These are phyloP conservation scores for Otatea glauca DNA, from an alignment of 176 grass and related monocot species.

Conservation along the genomic window DNA sequence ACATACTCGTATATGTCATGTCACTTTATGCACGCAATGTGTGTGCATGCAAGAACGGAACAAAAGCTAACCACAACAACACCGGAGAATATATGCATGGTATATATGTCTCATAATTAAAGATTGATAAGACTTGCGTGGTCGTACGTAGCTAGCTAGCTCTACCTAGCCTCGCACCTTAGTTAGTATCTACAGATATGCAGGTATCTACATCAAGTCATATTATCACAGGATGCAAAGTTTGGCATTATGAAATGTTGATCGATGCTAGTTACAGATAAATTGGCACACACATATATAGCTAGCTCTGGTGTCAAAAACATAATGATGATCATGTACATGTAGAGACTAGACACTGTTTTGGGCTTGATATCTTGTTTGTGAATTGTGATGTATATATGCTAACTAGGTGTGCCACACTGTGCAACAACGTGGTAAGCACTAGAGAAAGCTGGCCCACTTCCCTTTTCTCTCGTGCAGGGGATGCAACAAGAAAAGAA, in stretches of 20 bases:
- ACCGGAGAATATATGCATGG: conserved; percentile 53
- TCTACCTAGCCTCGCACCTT: background rate
- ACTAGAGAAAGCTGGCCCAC: background rate
- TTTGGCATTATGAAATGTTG: background rate
- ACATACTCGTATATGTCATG: conserved; percentile 58
- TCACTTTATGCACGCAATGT: conserved; percentile 58
- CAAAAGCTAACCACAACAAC: conserved; percentile 59
- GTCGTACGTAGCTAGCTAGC: background rate
- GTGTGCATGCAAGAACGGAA: conserved; percentile 31
- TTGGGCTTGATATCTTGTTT: background rate
- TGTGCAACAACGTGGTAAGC: conserved; percentile 52
- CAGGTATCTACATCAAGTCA: background rate
- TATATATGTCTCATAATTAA: conserved; percentile 55
- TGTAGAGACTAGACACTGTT: background rate
- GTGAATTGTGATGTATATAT: background rate
- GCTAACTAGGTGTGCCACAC: background rate
- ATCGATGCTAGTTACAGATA: background rate
- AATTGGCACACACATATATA: background rate
- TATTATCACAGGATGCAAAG: background rate
- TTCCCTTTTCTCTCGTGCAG: conserved; percentile 53
- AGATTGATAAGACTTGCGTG: conserved; percentile 48
- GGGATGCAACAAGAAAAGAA: conserved; percentile 34
- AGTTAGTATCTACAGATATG: background rate
- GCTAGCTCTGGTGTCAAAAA: background rate
- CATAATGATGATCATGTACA: conserved; percentile 12